Base-by-base conservation (phyloP, 139 green algal species). In the Tetraselmis chui region DNA sequence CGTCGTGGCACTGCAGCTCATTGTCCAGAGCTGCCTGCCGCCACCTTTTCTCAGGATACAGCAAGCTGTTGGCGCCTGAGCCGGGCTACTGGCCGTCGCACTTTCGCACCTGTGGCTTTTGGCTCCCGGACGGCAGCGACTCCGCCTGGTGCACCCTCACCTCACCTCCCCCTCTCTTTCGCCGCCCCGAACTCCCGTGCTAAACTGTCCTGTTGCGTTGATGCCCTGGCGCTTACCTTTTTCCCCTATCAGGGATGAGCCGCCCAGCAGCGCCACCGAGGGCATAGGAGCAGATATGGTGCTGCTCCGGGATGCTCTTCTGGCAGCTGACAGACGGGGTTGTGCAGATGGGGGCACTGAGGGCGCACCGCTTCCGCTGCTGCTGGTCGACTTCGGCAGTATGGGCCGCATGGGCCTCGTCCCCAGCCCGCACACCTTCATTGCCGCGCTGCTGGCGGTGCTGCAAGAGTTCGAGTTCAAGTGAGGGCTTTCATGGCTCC, bases 391-490 rank as follows among this genome's bases (percentile, higher is more conserved):
- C 79, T 89, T 93, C 81, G 89, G 90, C 80, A 91, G 86, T 76
- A 91, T 90, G 85, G 88, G 88, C 24, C 32, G 28, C 24, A 80
- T 95, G 85, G 91, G 91, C 0, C 87, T 94, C 28, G 67, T 95
- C 2, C 80, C 80, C 1, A 32, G 11, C 18, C 11, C 18, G 45
- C 11, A 67, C 11, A 5, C 45, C 45, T 67, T 67, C 18, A 18
- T 18, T 5, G 45, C 45, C 11, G 45, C 45, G 18, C 18, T 67
- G n/a, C n/a, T n/a, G n/a, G n/a, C n/a, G n/a, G n/a, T n/a, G n/a
- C n/a, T n/a, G n/a, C n/a, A n/a, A n/a, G n/a, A n/a, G n/a, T n/a
- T n/a, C n/a, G n/a, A n/a, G n/a, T n/a, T n/a, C n/a, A n/a, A n/a
- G n/a, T n/a, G n/a, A n/a, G n/a, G n/a, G n/a, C n/a, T n/a, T n/a